Evolutionary conservation across 2,329 filamentous ascomycete species (phyloP), one percentile per base, ranked within the genome.

Genomic region (Dactylellina leptospora): DNA sequence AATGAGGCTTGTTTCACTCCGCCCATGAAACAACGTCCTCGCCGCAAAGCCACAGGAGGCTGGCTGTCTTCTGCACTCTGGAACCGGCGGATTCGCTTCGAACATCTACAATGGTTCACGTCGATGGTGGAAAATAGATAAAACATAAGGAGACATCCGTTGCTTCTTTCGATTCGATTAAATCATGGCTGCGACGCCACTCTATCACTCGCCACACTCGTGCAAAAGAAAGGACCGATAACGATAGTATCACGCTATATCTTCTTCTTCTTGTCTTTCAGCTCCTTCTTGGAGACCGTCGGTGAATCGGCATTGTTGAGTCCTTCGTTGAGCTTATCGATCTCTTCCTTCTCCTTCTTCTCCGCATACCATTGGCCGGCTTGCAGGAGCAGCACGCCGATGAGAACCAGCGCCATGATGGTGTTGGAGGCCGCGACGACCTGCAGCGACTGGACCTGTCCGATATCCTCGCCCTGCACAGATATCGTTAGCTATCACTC

Each of bases 321-420:
- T 10, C 66, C 75, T 74, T 82, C 83, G 80, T 83, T 81, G 74
- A 89, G 84, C 78, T 87, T 85, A 78, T 86, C 87, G 62, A 85
- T 84, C 80, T 97, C 93, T 79, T 93, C 90, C 78, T 85, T 85
- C 81, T 97, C 93, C 82, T 96, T 96, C 79, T 91, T 86, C 85
- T 97, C 93, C 23, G 95, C 95, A 82, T 99, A 99, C 95, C 93
- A 97, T 85, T 97, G 92, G 9, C 95, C 95, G 18, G 92, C 92
- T 86, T 99, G 95, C 78, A 99, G 82, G 30, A 97, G 91, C 75
- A 99, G 80, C 8, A 99, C 91, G 3, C 95, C 95, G 2, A 97
- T 88, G 58, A 99, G 82, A 27, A 99, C 92, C 45, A 99, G 85
- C 33, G 93, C 95, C 64, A 97, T 82, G 79, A 99, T 99, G 2